Base-by-base conservation (phyloP, 306 rosid genomes). In the Morella rubra region DNA sequence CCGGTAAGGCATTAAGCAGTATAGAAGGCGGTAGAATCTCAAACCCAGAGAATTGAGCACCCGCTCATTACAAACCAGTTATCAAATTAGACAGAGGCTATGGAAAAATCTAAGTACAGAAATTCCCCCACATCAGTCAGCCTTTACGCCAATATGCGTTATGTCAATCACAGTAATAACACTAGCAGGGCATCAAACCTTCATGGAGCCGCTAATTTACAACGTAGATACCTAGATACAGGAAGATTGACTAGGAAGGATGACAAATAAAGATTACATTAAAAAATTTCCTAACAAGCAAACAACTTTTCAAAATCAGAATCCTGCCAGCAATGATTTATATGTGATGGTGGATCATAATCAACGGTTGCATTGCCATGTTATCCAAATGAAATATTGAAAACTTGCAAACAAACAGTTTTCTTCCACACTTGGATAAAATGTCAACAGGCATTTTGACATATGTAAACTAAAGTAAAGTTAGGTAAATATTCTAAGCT, bases 291-390 rank as follows among this genome's bases (percentile, higher is more conserved):
- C 12, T 56, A 24, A 27, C 42, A 64, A 64, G 49, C 41, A 41
- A 64, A 64, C 20, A 41, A 41, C 12, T 15, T 27, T 19, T 61
- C 68, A 32, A 61, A 60, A 64, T 37, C 70, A 64, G 70, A 64
- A 41, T 64, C 45, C 20, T 24, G 41, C 47, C 70, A 40, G 16
- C 69, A 64, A 7, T 15, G 45, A 64, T 37, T 64, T 40, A 37
- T 32, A 40, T 16, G 41, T 16, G 11, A 41, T 37, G 7, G 14
- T 15, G 69, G 13, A 16, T 64, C 69, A 40, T 37, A 7, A 5
- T 7, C 47, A 40, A 64, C 47, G 16, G 15, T 42, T 16, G 13
- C 16, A 41, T 15, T 58, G 70, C 20, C 7, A 41, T 40, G 70
- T 64, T 16, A 64, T 18, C 70, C 6, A 9, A 40, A 64, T 15